A percentile compares a stretch with the other conserved stretches of the same genome.
These are phyloP conservation scores for Amanita rubescens DNA, from an alignment of 768 basidiomycete species.

Conservation along the genomic window DNA sequence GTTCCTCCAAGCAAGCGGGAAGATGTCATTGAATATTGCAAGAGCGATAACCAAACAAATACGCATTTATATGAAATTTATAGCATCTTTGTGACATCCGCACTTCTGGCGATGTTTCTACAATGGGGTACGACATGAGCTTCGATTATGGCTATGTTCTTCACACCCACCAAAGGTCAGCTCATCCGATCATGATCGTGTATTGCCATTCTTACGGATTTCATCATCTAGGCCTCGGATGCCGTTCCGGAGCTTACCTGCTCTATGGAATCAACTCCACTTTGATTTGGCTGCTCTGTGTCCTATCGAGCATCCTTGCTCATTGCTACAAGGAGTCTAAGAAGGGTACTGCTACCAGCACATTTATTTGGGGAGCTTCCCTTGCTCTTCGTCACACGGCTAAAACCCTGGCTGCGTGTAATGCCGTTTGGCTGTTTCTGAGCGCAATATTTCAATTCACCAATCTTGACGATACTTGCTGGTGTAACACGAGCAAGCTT, in stretches of 20 bases:
- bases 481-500: slow-evolving; percentile 28
- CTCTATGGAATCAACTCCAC: slow-evolving; percentile 25
- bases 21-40: too few species aligned
- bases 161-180: slow-evolving; percentile 20
- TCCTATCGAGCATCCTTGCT: slow-evolving; percentile 22
- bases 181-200: too few species aligned
- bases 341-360: not conserved
- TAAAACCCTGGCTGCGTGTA: slow-evolving; percentile 23
- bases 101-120: slow-evolving; percentile 15
- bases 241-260: slow-evolving; percentile 24
- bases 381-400: slow-evolving; percentile 23
- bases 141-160: slow-evolving; percentile 19
- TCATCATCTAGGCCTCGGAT: slow-evolving; percentile 21
- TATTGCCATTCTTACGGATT: not conserved
- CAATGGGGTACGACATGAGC: slow-evolving; percentile 24
- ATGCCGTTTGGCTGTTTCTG: slow-evolving; percentile 25
- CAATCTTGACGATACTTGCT: slow-evolving; percentile 27
- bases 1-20: too few species aligned
- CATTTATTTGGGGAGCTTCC: slow-evolving; percentile 12
- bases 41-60: not conserved
- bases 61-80: not conserved
- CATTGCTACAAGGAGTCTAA: slow-evolving; percentile 1
- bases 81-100: not conserved
- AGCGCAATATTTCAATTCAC: slow-evolving; percentile 26
- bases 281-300: slow-evolving; percentile 23